phyloP scores from a whole-genome alignment of 805 yeast genomes.

The Candida sakaeoensis region DNA sequence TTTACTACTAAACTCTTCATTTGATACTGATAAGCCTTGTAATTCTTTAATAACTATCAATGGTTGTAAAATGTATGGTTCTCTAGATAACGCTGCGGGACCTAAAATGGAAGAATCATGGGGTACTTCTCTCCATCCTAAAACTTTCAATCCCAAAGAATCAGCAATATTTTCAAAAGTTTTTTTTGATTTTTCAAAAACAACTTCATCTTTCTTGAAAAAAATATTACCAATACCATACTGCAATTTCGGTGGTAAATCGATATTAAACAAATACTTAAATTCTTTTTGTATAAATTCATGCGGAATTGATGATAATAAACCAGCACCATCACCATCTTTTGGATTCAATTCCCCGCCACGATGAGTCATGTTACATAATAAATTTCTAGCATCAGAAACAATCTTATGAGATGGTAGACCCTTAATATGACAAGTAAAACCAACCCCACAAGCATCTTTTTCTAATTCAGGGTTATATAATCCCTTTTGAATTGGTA shows the following conservation, averaged over 20 bases:
- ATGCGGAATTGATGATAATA: constrained; percentile 89
- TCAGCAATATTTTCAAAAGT: constrained; percentile 81
- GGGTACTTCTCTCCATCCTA: constrained; percentile 95
- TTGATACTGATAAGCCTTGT: constrained; percentile 27
- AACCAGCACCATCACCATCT: constrained; percentile 99
- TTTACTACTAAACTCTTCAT: constrained; percentile 51
- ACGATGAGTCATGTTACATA: constrained; percentile 98
- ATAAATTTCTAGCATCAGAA: constrained; percentile 79
- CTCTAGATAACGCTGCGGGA: constrained; percentile 90
- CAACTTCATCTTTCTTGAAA: constrained; percentile 80
- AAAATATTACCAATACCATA: constrained; percentile 95
- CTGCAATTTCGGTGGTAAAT: constrained; percentile 75
- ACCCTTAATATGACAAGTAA: constrained; percentile 92
- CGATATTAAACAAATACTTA: constrained; percentile 59
- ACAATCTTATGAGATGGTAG: constrained; percentile 84
- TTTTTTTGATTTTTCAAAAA: constrained; percentile 62
- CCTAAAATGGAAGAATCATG: constrained; percentile 92
- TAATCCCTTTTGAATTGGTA: constrained; percentile 84
- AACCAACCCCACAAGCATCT: constrained; percentile 99
- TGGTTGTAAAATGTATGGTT: constrained; percentile 92
- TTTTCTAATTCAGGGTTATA: constrained; percentile 92
- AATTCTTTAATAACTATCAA: constrained; percentile 60
- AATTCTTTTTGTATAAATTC: constrained; percentile 83
- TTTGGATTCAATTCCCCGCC: constrained; percentile 98
- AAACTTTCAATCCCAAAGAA: constrained; percentile 71